Evolutionary conservation across 805 yeast species (phyloP), one percentile per base, ranked within the genome.

Genomic region (Yarrowia hollandica): DNA sequence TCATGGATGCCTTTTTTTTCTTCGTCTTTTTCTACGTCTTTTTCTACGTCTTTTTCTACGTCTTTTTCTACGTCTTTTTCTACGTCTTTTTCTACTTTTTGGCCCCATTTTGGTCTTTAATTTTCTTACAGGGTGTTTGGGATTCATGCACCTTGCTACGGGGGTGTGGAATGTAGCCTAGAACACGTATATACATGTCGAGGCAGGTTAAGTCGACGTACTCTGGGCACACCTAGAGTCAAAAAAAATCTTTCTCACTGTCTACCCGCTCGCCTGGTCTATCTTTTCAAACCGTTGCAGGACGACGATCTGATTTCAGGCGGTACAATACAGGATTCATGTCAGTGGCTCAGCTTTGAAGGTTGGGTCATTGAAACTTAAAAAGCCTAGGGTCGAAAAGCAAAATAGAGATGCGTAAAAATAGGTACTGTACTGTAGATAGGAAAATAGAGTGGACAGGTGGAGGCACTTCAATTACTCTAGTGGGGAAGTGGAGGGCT

Each of bases 391-490:
- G 1, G 26, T 11, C 31, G n/a, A 39, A 39, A 39, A 15, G 21
- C 21, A 23, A 39, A 41, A 26, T 18, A n/a, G n/a, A n/a, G n/a
- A n/a, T n/a, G n/a, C n/a, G n/a, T n/a, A n/a, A n/a, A n/a, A n/a
- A n/a, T n/a, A n/a, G n/a, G n/a, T n/a, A n/a, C n/a, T n/a, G n/a
- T n/a, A n/a, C n/a, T n/a, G n/a, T n/a, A n/a, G n/a, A n/a, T n/a
- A n/a, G n/a, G 31, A 23, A 39, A 15, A 39, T 39, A 16, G 46
- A 38, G 46, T 39, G 46, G 46, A n/a, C n/a, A n/a, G n/a, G n/a
- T n/a, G n/a, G n/a, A n/a, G n/a, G n/a, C n/a, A n/a, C n/a, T n/a
- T n/a, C n/a, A n/a, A n/a, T n/a, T n/a, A n/a, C n/a, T n/a, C n/a
- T n/a, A 25, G 21, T 16, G 37, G 22, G 26, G 18, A n/a, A 26